Conservation (phyloP, 2,329 filamentous ascomycete species). For the Ceratocystis eucalypticola region DNA sequence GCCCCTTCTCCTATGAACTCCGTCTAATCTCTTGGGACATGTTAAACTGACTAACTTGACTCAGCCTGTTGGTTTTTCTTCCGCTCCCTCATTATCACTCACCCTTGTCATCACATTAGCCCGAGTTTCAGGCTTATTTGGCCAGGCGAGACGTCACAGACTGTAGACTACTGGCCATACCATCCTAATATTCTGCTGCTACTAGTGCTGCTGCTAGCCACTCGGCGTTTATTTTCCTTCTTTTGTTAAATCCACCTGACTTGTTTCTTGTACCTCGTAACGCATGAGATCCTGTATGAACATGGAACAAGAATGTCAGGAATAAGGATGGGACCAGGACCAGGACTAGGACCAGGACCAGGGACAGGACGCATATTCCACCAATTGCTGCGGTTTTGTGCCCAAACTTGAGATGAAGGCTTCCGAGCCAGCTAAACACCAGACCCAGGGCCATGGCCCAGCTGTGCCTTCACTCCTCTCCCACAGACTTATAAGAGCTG, state of each 20-base stretch:
- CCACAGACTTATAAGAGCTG: neutral
- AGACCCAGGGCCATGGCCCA: neutral
- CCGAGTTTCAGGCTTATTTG: neutral
- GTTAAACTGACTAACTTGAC: neutral
- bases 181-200: neutral
- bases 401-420: neutral
- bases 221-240: neutral
- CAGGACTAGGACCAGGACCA: too few relatives aligned
- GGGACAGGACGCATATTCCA: neutral
- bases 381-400: neutral
- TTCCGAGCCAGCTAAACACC: neutral
- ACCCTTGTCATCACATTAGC: neutral
- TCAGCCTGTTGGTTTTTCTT: neutral
- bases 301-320: neutral
- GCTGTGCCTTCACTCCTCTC: neutral
- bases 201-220: too few relatives aligned
- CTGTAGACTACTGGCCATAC: neutral
- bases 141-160: constrained; percentile 2
- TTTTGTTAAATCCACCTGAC: neutral
- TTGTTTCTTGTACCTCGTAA: neutral
- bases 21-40: neutral
- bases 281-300: neutral
- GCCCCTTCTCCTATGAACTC: too few relatives aligned
- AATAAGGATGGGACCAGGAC: neutral
- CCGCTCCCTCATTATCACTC: neutral